Evolutionary conservation across 768 basidiomycete genomes (phyloP).

Genomic region (Tephrocybe sp.): DNA sequence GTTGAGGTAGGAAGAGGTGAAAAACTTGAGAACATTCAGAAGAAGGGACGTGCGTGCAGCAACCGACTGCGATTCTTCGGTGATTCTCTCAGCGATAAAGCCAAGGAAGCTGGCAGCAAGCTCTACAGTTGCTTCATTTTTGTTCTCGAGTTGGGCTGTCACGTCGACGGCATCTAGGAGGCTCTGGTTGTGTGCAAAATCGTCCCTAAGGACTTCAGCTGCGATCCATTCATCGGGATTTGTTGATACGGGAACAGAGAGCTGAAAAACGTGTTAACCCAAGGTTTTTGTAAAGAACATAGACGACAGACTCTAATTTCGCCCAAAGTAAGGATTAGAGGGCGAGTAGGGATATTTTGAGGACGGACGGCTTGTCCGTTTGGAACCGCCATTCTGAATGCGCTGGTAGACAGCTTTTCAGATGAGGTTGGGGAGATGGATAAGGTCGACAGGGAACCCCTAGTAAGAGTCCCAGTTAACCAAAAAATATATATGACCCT

Average conservation of each 20-base stretch:
- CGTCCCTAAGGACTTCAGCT: conserved; percentile 88
- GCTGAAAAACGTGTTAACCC: conserved; percentile 35
- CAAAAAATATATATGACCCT: conserved; percentile 36
- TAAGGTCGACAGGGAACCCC: conserved; percentile 20
- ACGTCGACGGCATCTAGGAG: conserved; percentile 56
- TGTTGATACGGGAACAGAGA: conserved; percentile 88
- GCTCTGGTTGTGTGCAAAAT: conserved; percentile 69
- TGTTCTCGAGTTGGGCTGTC: conserved; percentile 48
- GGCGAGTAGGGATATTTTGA: conserved; percentile 42
- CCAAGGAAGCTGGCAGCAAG: conserved; percentile 81
- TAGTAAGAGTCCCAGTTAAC: conserved; percentile 22
- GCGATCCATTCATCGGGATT: conserved; percentile 82
- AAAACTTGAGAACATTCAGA: conserved; percentile 70
- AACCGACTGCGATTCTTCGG: conserved; percentile 50
- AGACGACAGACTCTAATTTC: conserved; percentile 49
- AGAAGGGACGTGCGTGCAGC: conserved; percentile 64
- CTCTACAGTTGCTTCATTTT: conserved; percentile 67
- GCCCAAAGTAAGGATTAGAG: conserved; percentile 44
- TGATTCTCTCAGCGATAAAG: conserved; percentile 65
- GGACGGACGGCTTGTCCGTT: conserved; percentile 34
- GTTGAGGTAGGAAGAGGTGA: conserved; percentile 71
- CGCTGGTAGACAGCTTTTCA: conserved; percentile 19
- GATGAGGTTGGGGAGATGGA: conserved; percentile 17
- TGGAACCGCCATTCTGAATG: conserved; percentile 35
- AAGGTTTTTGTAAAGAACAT: conserved; percentile 10